A percentile compares a stretch with the other conserved stretches of the same genome.
phyloP scores from a whole-genome alignment of 2,329 filamentous ascomycete species.

The Verticillium albo-atrum region DNA sequence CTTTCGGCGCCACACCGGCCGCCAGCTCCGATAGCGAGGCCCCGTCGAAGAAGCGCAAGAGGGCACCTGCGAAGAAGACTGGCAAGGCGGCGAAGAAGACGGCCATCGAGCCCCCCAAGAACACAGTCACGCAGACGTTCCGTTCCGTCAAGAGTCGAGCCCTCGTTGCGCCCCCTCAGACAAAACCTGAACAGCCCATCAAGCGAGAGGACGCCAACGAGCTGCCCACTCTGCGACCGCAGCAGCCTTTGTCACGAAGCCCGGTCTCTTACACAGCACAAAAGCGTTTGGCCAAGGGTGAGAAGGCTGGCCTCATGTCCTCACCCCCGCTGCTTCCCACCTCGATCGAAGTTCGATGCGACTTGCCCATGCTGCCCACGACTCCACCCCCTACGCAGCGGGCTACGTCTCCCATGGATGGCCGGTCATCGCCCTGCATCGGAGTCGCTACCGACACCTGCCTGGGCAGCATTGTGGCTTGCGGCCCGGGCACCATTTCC shows the following conservation, averaged over 20 bases:
- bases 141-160: constrained; percentile 35
- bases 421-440: constrained; percentile 5
- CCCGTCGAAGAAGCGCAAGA: constrained; percentile 19
- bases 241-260: constrained; percentile 11
- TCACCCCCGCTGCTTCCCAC: not conserved
- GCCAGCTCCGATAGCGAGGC: constrained; percentile 13
- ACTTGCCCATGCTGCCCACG: not conserved
- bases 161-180: constrained; percentile 12
- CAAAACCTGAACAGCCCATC: constrained; percentile 2
- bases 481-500: constrained; percentile 33
- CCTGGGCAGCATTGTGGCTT: constrained; percentile 4
- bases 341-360: not conserved
- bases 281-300: not conserved
- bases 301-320: not conserved
- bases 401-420: not conserved
- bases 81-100: constrained; percentile 30
- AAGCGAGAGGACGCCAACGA: not conserved
- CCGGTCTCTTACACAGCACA: not conserved
- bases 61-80: constrained; percentile 23
- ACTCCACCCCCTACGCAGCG: not conserved
- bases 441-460: not conserved
- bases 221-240: constrained; percentile 19
- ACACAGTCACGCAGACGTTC: constrained; percentile 35
- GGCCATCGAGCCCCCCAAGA: constrained; percentile 27
- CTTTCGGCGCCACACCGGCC: constrained; percentile 26